Base-by-base conservation (phyloP, 176 grass and related monocot species). In the Triticum monococcum region DNA sequence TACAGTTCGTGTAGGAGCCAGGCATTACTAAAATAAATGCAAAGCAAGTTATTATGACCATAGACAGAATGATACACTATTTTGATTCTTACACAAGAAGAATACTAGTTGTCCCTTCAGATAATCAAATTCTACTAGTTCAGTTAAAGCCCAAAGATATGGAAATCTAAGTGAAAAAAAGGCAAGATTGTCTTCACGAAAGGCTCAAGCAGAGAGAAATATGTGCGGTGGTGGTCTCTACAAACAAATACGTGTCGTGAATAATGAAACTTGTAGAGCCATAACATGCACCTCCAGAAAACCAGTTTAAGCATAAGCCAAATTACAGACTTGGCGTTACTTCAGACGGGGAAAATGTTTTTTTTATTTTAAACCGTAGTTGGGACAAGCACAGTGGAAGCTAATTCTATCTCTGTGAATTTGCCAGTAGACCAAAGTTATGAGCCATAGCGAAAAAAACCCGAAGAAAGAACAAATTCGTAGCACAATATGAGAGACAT, bases 401-500 rank as follows among this genome's bases (percentile, higher is more conserved):
- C 9, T 38, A 43, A 66, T 28, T 56, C 16, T 32, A 41, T 13
- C 72, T 64, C 3, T 72, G 8, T 28, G 74, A 56, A 12, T 56
- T 77, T 67, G 65, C 22, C 1, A 13, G 4, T 33, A 33, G 16
- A 14, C 63, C 16, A 77, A 64, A 75, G 8, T 84, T 64, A 73
- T 26, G 18, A 4, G n/a, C 28, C 8, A 28, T 10, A 13, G 32
- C 22, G 5, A 37, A 79, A 45, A 45, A 30, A 30, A 37, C 12
- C 24, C 14, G 25, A 35, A 65, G 13, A 75, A 43, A 79, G 32
- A 83, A 72, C n/a, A 83, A 73, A 64, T 40, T 86, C 30, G n/a
- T 80, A 71, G 57, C 68, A 59, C 43, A 5, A 45, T 23, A 45
- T 16, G 12, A 20, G 41, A 33, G 54, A 54, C 54, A 79, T 41